A percentile compares a stretch with the other conserved stretches of the same genome.
phyloP scores from a whole-genome alignment of 2,329 filamentous ascomycete genomes.

The Aspergillus fischeri region DNA sequence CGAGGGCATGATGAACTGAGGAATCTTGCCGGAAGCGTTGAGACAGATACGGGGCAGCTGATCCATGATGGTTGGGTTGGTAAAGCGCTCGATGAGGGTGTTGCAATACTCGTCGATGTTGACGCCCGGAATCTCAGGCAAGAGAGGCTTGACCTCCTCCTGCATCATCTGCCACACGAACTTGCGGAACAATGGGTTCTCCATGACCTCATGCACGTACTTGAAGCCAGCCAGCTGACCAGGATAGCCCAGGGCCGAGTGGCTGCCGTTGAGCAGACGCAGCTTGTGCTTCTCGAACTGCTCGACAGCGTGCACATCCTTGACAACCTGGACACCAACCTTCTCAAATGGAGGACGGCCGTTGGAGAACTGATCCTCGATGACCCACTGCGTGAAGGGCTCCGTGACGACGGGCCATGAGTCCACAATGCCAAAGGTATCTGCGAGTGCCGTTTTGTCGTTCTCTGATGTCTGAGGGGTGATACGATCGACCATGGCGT shows the following conservation, averaged over 20 bases:
- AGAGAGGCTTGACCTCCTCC: constrained; percentile 50
- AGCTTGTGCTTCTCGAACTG: constrained; percentile 56
- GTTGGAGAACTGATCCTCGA: constrained; percentile 51
- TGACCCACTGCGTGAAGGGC: constrained; percentile 55
- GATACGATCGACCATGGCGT: constrained; percentile 55
- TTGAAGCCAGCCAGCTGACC: constrained; percentile 51
- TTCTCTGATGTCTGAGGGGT: constrained; percentile 47
- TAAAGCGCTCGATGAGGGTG: constrained; percentile 53
- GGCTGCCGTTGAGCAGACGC: constrained; percentile 51
- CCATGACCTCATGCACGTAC: constrained; percentile 54
- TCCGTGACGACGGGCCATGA: constrained; percentile 54
- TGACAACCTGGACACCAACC: constrained; percentile 51
- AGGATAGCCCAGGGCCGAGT: constrained; percentile 51
- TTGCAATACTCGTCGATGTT: constrained; percentile 51
- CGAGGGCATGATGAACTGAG: constrained; percentile 41
- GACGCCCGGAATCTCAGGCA: constrained; percentile 49
- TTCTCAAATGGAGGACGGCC: constrained; percentile 52
- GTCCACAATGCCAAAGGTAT: constrained; percentile 47
- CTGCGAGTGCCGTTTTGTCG: constrained; percentile 45
- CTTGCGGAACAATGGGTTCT: constrained; percentile 45
- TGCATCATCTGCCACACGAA: constrained; percentile 55
- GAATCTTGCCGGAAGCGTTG: constrained; percentile 53
- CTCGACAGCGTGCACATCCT: constrained; percentile 50
- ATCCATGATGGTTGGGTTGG: constrained; percentile 55
- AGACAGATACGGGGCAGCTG: constrained; percentile 51